Evolutionary conservation across 2,329 filamentous ascomycete species (phyloP), one percentile per base, ranked within the genome.

Genomic region (Colletotrichum abscissum): DNA sequence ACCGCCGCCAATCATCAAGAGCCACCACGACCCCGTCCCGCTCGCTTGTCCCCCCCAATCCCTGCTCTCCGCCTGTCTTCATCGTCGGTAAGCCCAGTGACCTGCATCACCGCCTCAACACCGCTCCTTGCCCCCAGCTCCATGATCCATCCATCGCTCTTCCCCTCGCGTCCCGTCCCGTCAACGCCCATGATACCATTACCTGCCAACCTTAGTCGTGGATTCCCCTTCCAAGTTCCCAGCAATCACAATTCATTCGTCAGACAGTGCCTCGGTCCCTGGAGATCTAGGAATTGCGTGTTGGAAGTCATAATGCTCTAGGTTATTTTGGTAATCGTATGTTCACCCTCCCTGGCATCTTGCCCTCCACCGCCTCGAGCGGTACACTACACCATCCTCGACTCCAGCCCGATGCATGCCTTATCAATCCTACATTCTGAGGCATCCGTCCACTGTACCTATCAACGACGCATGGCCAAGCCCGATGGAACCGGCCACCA

Each of bases 61-160:
- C 71, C 60, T 69, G 71, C 49, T n/a, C 67, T 62, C 67, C 60
- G 60, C 71, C 49, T 30, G 19, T 73, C 71, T 73, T 73, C 71
- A 73, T 38, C 38, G 60, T 66, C 67, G 67, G 56, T 67, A 66
- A 71, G 67, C 67, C 67, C 71, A 73, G 60, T 73, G 71, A 73
- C 62, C 33, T 73, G 71, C 71, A 71, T 73, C 71, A 71, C 71
- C 71, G 71, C 67, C 71, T 73, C 67, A 73, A 73, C 71, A 73
- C 71, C 67, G 71, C 71, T 73, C 56, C 67, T 73, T 65, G 60
- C 62, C 60, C 66, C 66, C 56, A 35, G 70, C 55, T 35, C 52
- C 42, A 49, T n/a, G 19, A 49, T 49, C 42, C 42, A 22, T 49
- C 8, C 56, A 71, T 71, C 24, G 11, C 19, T 46, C 5, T 11